phyloP scores from a whole-genome alignment of 176 grass and related monocot genomes.

The Tillandsia fasciculata region DNA sequence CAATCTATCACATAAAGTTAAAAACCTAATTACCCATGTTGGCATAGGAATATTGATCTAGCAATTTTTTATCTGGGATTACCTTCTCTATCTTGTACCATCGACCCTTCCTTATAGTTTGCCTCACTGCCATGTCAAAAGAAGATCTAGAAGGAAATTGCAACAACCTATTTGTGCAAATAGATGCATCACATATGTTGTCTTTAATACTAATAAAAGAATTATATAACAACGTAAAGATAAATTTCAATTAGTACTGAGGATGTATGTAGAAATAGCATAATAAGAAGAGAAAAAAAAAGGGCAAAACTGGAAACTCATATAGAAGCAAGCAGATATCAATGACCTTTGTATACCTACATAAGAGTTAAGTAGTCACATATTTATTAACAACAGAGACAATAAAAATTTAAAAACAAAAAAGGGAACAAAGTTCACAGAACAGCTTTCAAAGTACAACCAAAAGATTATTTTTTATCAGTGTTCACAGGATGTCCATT shows the following conservation, averaged over 20 bases:
- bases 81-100: constrained; percentile 56
- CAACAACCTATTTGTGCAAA: constrained; percentile 45
- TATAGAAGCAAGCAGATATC: neutral
- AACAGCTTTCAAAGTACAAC: too few species aligned
- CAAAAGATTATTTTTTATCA: too few species aligned
- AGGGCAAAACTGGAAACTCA: neutral
- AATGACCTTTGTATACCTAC: neutral
- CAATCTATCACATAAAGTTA: constrained; percentile 35
- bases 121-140: constrained; percentile 34
- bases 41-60: neutral
- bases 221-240: neutral
- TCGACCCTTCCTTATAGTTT: constrained; percentile 33
- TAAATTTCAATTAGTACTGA: neutral
- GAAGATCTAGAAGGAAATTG: constrained; percentile 57
- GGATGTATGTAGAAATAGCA: neutral
- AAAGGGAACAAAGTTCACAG: too few species aligned
- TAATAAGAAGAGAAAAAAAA: neutral
- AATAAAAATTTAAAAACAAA: neutral
- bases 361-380: neutral
- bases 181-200: constrained; percentile 15
- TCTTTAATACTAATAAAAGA: neutral
- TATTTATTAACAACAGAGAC: neutral
- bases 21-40: constrained; percentile 8
- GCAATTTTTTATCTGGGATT: constrained; percentile 1
- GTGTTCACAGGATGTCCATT: too few species aligned